phyloP scores from a whole-genome alignment of 2,329 filamentous ascomycete genomes.

The Colletotrichum tropicicola region DNA sequence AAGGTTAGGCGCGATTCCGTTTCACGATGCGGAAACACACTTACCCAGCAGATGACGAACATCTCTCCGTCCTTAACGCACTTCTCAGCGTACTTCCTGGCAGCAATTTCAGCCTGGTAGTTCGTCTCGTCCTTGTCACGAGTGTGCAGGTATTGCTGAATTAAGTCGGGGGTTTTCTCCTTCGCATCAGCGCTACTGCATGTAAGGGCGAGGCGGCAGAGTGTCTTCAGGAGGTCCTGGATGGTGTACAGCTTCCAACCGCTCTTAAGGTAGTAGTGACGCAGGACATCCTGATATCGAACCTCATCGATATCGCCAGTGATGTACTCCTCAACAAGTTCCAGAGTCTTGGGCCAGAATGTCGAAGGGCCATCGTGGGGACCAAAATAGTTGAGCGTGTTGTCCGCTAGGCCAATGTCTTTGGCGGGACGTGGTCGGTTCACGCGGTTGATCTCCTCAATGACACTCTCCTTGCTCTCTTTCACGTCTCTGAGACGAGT shows the following conservation, averaged over 20 bases:
- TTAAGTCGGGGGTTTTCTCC: constrained; percentile 92
- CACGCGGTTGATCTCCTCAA: constrained; percentile 77
- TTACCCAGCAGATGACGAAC: constrained; percentile 90
- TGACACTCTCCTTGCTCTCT: constrained; percentile 76
- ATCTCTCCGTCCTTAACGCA: constrained; percentile 92
- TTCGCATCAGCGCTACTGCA: constrained; percentile 88
- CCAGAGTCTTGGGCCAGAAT: constrained; percentile 87
- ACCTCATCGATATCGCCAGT: constrained; percentile 82
- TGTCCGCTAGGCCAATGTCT: constrained; percentile 84
- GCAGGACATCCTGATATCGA: constrained; percentile 88
- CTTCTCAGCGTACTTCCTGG: constrained; percentile 91
- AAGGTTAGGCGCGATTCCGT: constrained; percentile 39
- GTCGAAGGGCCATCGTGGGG: constrained; percentile 66
- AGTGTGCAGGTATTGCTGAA: constrained; percentile 85
- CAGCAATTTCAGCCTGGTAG: constrained; percentile 88
- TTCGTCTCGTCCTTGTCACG: constrained; percentile 86
- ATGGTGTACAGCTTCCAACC: constrained; percentile 96
- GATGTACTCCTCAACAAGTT: constrained; percentile 87
- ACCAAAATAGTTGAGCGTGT: constrained; percentile 81
- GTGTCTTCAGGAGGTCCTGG: constrained; percentile 84
- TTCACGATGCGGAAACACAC: constrained; percentile 47
- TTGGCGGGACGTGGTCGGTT: constrained; percentile 82
- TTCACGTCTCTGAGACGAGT: constrained; percentile 86
- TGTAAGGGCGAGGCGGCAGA: constrained; percentile 82
- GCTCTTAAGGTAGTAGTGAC: constrained; percentile 88